These are phyloP conservation scores for Jamesozyma hellenica DNA, from an alignment of 805 yeast genomes.

Conservation along the genomic window DNA sequence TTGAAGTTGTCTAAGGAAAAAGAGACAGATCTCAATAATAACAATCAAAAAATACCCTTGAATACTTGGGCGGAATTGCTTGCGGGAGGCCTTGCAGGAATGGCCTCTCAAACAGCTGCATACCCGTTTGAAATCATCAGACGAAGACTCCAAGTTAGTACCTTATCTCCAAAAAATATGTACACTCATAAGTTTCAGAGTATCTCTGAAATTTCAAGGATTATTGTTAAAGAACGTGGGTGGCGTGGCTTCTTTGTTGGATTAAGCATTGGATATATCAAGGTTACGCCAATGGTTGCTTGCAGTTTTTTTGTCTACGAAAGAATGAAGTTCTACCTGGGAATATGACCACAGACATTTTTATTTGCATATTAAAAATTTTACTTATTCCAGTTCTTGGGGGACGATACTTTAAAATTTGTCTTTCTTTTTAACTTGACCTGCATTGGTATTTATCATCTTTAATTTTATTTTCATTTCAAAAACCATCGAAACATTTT, in stretches of 20 bases:
- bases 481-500: too few relatives aligned
- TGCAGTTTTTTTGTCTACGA: conserved; percentile 94
- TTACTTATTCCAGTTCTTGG: too few relatives aligned
- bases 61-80: conserved; percentile 83
- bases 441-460: too few relatives aligned
- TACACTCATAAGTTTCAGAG: conserved; percentile 25
- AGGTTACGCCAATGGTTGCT: conserved; percentile 95
- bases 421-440: too few relatives aligned
- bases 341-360: conserved; percentile 43
- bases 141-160: conserved; percentile 93
- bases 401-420: too few relatives aligned
- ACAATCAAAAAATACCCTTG: conserved; percentile 48
- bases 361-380: too few relatives aligned
- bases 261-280: conserved; percentile 85
- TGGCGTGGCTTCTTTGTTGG: conserved; percentile 88
- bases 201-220: conserved; percentile 32
- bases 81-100: conserved; percentile 95
- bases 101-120: conserved; percentile 91
- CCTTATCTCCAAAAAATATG: conserved; percentile 54
- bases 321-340: conserved; percentile 60
- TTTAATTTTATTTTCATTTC: too few relatives aligned
- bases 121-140: conserved; percentile 94
- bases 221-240: conserved; percentile 67
- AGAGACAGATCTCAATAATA: conserved; percentile 9
- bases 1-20: conserved; percentile 17